A percentile compares a stretch with the other conserved stretches of the same genome.
These are phyloP conservation scores for Imleria badia DNA, from an alignment of 768 basidiomycete genomes.

Conservation along the genomic window DNA sequence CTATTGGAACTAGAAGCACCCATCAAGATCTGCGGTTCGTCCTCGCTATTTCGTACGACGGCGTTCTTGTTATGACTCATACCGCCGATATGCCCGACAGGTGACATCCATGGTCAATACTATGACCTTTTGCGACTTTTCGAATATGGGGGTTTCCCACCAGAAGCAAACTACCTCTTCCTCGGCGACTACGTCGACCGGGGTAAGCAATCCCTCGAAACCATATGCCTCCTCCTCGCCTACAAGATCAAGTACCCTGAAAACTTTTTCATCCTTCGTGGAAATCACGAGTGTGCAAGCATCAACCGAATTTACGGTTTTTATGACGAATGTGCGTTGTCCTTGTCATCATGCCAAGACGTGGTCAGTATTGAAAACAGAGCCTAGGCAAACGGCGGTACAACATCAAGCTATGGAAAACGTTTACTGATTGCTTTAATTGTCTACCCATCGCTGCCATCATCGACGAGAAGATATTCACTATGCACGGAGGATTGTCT, in stretches of 20 bases:
- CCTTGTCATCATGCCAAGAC: background rate
- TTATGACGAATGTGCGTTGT: conserved; percentile 93
- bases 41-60: background rate
- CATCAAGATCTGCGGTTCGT: conserved; percentile 98
- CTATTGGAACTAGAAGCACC: conserved; percentile 97
- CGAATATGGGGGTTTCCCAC: conserved; percentile 98
- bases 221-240: conserved; percentile 97
- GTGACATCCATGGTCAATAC: conserved; percentile 99
- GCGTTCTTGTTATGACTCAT: conserved; percentile 23
- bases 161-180: conserved; percentile 99
- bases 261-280: conserved; percentile 99
- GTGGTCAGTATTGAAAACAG: conserved; percentile 10
- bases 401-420: conserved; percentile 99
- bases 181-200: conserved; percentile 99
- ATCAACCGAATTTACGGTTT: conserved; percentile 99
- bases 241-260: conserved; percentile 99
- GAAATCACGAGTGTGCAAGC: conserved; percentile 99
- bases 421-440: conserved; percentile 99
- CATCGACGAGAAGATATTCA: conserved; percentile 99
- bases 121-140: conserved; percentile 97
- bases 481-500: conserved; percentile 97
- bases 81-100: conserved; percentile 41
- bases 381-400: conserved; percentile 94
- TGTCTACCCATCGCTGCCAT: conserved; percentile 98
- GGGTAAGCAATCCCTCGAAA: conserved; percentile 98